Conservation (phyloP, 164 flowering plant genomes). For the Warburgia ugandensis region DNA sequence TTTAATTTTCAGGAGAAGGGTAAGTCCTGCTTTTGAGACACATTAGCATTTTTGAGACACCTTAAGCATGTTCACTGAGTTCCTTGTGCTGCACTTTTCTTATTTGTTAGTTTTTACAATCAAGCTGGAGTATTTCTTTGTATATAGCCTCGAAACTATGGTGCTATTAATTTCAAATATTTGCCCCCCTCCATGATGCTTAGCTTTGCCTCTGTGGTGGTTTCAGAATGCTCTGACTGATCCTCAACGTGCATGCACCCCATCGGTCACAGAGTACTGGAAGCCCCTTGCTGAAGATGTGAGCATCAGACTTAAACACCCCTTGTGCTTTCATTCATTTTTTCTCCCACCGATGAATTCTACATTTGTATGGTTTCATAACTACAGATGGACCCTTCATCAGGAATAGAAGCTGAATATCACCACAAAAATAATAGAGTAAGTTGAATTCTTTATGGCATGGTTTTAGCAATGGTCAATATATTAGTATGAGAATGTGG, state of each 20-base stretch:
- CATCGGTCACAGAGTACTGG: conserved; percentile 82
- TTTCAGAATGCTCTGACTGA: conserved; percentile 91
- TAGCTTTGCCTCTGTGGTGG: neutral
- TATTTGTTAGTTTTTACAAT: too few relatives aligned
- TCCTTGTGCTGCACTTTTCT: too few relatives aligned
- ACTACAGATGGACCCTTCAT: conserved; percentile 77
- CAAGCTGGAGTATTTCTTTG: too few relatives aligned
- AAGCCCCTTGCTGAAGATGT: conserved; percentile 97
- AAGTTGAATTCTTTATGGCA: conserved; percentile 6
- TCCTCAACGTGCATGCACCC: conserved; percentile 80
- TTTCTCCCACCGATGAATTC: too few relatives aligned
- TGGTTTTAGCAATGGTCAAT: neutral
- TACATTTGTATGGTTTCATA: neutral
- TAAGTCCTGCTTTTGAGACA: too few relatives aligned
- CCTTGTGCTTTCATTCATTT: too few relatives aligned
- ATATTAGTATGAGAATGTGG: too few relatives aligned
- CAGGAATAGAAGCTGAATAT: conserved; percentile 97
- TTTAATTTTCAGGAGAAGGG: too few relatives aligned
- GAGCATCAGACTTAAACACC: conserved; percentile 21
- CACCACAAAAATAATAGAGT: conserved; percentile 90
- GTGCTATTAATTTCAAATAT: neutral
- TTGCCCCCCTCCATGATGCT: neutral
- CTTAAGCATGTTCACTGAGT: too few relatives aligned
- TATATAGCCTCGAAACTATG: too few relatives aligned
- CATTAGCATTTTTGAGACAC: too few relatives aligned